Percentiles rank a stretch among this genome's conserved stretches.
phyloP scores from a whole-genome alignment of 306 rosid genomes.

The Lupinus albus region DNA sequence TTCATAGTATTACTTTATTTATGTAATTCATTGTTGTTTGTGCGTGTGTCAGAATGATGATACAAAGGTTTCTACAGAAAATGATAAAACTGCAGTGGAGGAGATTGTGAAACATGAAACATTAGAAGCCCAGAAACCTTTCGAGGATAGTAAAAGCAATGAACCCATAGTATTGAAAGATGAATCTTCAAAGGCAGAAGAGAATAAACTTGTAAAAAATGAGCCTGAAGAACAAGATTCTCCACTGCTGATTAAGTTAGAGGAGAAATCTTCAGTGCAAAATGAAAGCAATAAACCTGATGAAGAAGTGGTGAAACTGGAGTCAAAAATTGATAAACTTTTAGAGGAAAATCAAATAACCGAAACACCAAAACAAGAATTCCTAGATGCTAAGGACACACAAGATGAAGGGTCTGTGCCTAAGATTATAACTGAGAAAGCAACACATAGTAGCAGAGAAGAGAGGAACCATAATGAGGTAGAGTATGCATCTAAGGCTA shows the following conservation, averaged over 20 bases:
- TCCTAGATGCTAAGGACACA: background rate
- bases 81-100: slow-evolving; percentile 32
- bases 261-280: slow-evolving; percentile 7
- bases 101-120: slow-evolving; percentile 37
- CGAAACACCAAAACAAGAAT: slow-evolving; percentile 16
- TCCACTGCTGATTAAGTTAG: background rate
- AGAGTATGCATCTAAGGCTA: slow-evolving; percentile 18
- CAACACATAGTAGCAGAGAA: background rate
- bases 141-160: slow-evolving; percentile 12
- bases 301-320: background rate
- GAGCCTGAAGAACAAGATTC: slow-evolving; percentile 33
- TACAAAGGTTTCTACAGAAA: slow-evolving; percentile 31
- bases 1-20: background rate
- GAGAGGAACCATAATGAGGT: slow-evolving; percentile 22
- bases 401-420: slow-evolving; percentile 3
- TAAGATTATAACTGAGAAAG: slow-evolving; percentile 36
- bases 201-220: slow-evolving; percentile 26
- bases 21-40: background rate
- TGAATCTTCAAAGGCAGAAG: slow-evolving; percentile 34
- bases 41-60: slow-evolving; percentile 41
- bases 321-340: slow-evolving; percentile 7
- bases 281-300: background rate
- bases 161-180: slow-evolving; percentile 21
- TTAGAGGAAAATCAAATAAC: slow-evolving; percentile 11
- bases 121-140: slow-evolving; percentile 8